These are phyloP conservation scores for Penicillium sp. DNA, from an alignment of 2,329 filamentous ascomycete genomes.

Conservation along the genomic window DNA sequence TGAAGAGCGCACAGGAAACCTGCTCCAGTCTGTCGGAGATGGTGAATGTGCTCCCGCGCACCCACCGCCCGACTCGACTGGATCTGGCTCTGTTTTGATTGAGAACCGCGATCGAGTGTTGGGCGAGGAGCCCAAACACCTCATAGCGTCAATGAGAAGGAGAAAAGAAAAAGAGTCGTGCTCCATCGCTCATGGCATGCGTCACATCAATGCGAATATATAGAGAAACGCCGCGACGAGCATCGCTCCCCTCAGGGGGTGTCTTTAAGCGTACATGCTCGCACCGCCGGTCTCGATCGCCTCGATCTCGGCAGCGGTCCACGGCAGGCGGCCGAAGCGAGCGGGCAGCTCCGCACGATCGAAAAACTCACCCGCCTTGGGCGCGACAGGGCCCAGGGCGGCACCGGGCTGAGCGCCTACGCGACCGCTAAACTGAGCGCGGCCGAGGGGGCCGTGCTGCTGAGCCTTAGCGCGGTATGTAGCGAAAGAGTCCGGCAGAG, in stretches of 20 bases:
- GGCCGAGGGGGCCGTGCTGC: constrained; percentile 57
- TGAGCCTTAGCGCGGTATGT: constrained; percentile 58
- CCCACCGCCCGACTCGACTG: neutral
- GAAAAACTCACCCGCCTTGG: constrained; percentile 71
- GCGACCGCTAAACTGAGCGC: constrained; percentile 32
- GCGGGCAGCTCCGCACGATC: constrained; percentile 81
- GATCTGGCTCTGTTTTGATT: neutral
- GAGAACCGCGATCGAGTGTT: constrained; percentile 7
- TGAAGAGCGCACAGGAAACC: too few species aligned
- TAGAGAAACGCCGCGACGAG: neutral
- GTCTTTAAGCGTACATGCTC: constrained; percentile 49
- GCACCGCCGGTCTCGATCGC: constrained; percentile 92
- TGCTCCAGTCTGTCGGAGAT: too few species aligned
- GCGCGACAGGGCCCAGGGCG: constrained; percentile 64
- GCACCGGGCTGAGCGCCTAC: constrained; percentile 60
- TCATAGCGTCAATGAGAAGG: constrained; percentile 13
- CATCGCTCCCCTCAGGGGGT: constrained; percentile 12
- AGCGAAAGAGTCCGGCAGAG: constrained; percentile 57
- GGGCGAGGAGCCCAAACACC: constrained; percentile 8
- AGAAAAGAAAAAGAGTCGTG: constrained; percentile 7
- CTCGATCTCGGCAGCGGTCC: constrained; percentile 82
- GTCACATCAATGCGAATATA: constrained; percentile 4
- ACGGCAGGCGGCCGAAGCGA: constrained; percentile 70
- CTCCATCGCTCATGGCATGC: constrained; percentile 15
- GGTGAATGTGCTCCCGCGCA: neutral